Percentiles rank a stretch among this genome's conserved stretches.
Evolutionary conservation across 148 eudicot genomes (phyloP).

Genomic region (Rhododendron simsii): DNA sequence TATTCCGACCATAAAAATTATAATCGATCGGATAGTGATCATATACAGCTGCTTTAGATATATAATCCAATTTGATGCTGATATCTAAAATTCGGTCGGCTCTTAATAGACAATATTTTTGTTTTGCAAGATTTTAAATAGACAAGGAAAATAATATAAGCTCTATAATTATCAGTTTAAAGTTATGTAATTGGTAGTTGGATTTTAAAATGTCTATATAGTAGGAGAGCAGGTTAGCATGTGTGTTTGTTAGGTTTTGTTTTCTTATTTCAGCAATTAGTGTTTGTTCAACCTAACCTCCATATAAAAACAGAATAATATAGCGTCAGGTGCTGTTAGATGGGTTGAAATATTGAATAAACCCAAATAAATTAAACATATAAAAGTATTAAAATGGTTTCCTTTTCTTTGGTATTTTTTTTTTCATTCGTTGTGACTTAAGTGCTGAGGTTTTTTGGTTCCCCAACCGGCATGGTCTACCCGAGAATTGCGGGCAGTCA

Average conservation of each 20-base stretch:
- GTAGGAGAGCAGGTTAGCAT: not conserved
- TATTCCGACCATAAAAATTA: not conserved
- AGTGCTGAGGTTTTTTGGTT: not conserved
- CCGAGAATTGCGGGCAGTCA: not conserved
- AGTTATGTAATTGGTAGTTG: not conserved
- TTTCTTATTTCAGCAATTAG: not conserved
- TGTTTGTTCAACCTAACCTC: not conserved
- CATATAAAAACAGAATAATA: not conserved
- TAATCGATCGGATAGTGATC: not conserved
- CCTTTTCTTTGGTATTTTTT: no score
- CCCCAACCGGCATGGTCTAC: not conserved
- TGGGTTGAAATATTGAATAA: not conserved
- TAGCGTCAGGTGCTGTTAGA: not conserved
- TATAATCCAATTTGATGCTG: not conserved
- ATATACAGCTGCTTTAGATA: no score
- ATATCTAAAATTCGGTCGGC: not conserved
- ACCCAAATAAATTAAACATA: not conserved
- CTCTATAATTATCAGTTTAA: not conserved
- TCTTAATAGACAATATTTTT: not conserved
- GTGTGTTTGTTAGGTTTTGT: not conserved
- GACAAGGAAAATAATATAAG: not conserved
- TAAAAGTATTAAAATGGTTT: not conserved
- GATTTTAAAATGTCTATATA: not conserved
- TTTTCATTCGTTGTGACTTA: no score
- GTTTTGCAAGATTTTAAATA: not conserved